A percentile compares a stretch with the other conserved stretches of the same genome.
These are phyloP conservation scores for Areca catechu DNA, from an alignment of 176 grass and related monocot genomes.

Conservation along the genomic window DNA sequence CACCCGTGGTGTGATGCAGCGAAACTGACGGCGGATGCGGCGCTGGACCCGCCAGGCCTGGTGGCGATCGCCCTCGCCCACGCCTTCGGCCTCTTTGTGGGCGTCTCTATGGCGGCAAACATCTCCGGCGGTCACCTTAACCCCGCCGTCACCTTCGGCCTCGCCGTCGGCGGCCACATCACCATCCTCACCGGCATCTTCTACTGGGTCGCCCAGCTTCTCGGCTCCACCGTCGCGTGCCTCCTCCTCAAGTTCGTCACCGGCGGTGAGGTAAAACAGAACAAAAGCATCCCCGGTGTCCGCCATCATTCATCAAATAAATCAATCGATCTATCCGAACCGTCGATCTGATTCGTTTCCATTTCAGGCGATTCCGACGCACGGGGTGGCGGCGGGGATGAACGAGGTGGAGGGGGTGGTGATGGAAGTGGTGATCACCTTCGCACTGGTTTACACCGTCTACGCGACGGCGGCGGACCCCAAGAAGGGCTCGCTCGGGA, in stretches of 20 bases:
- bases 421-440: slow-evolving; percentile 82
- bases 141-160: slow-evolving; percentile 80
- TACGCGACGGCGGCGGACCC: slow-evolving; percentile 91
- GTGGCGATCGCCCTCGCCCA: slow-evolving; percentile 72
- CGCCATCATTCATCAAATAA: too few relatives aligned
- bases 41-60: slow-evolving; percentile 60
- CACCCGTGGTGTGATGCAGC: slow-evolving; percentile 12
- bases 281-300: too few relatives aligned
- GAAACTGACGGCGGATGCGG: slow-evolving; percentile 46
- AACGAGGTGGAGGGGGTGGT: slow-evolving; percentile 62
- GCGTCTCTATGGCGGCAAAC: slow-evolving; percentile 76
- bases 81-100: slow-evolving; percentile 74
- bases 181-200: slow-evolving; percentile 82
- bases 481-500: slow-evolving; percentile 66
- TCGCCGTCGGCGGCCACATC: slow-evolving; percentile 76
- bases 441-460: slow-evolving; percentile 86
- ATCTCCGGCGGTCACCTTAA: slow-evolving; percentile 88
- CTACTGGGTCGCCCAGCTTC: slow-evolving; percentile 80
- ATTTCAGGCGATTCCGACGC: slow-evolving; percentile 53
- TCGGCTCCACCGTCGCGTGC: slow-evolving; percentile 65
- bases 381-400: slow-evolving; percentile 54
- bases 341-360: too few relatives aligned
- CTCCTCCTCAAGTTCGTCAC: slow-evolving; percentile 73
- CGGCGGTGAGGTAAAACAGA: slow-evolving; percentile 38
- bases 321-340: too few relatives aligned